A percentile compares a stretch with the other conserved stretches of the same genome.
phyloP scores from a whole-genome alignment of 192 early-diverging fungal species.

The Entomortierella lignicola region DNA sequence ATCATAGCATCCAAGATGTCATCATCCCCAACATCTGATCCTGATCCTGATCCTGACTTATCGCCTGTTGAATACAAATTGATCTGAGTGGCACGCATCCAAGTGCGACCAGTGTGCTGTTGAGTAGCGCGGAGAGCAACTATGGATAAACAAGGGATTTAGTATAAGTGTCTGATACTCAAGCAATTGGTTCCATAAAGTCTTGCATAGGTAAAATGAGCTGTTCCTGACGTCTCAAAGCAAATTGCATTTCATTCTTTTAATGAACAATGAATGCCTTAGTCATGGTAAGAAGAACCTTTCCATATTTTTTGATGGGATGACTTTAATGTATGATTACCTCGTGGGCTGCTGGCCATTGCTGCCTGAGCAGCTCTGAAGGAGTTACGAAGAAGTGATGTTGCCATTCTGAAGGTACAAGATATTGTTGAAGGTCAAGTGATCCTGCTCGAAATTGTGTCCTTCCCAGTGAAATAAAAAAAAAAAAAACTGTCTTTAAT shows the following conservation, averaged over 20 bases:
- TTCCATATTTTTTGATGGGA: not conserved
- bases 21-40: conserved; percentile 31
- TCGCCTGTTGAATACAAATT: conserved; percentile 46
- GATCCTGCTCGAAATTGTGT: not conserved
- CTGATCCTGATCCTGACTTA: conserved; percentile 27
- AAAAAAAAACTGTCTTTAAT: not conserved
- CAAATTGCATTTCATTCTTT: no score
- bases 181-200: not conserved
- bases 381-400: conserved; percentile 41
- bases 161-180: not conserved
- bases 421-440: no score
- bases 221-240: no score
- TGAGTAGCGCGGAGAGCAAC: conserved; percentile 24
- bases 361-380: conserved; percentile 34
- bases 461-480: not conserved
- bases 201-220: not conserved
- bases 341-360: conserved; percentile 34
- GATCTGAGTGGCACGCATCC: conserved; percentile 39
- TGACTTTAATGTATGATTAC: conserved; percentile 14
- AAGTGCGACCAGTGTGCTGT: conserved; percentile 12
- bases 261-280: no score
- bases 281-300: no score
- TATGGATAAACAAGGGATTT: not conserved
- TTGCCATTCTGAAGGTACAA: conserved; percentile 19
- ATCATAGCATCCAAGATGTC: conserved; percentile 52